These are phyloP conservation scores for Cenchrus fungigraminus DNA, from an alignment of 176 grass and related monocot genomes.

Conservation along the genomic window DNA sequence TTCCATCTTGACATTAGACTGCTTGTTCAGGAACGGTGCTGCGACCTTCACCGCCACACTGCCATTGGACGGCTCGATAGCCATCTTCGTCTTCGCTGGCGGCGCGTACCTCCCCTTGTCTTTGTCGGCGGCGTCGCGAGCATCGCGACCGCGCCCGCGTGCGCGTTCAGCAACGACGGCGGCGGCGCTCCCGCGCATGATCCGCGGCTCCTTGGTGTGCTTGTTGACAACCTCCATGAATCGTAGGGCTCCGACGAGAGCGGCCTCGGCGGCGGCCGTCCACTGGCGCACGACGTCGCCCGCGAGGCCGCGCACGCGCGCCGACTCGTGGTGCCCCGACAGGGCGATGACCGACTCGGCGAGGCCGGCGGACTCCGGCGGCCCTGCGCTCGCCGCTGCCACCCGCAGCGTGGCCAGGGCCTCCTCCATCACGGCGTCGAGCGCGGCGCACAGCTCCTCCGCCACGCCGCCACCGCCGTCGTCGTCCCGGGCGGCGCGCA, in stretches of 20 bases:
- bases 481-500: not conserved
- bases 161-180: too few species aligned
- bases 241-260: not conserved
- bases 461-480: not conserved
- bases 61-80: too few species aligned
- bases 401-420: slow-evolving; percentile 17
- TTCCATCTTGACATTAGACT: not conserved
- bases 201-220: too few species aligned
- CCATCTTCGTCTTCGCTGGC: not conserved
- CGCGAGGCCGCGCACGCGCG: slow-evolving; percentile 12
- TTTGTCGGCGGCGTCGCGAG: not conserved
- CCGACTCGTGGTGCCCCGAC: slow-evolving; percentile 11
- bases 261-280: not conserved
- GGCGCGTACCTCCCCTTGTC: not conserved
- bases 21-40: not conserved
- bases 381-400: not conserved
- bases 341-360: not conserved
- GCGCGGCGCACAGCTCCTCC: not conserved
- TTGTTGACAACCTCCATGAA: not conserved
- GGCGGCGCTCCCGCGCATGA: too few species aligned
- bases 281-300: not conserved
- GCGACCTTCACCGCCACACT: not conserved
- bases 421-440: slow-evolving; percentile 29
- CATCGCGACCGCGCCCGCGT: too few species aligned
- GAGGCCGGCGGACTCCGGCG: not conserved